These are phyloP conservation scores for Eucalyptus lansdowneana DNA, from an alignment of 345 rosid species.

Conservation along the genomic window DNA sequence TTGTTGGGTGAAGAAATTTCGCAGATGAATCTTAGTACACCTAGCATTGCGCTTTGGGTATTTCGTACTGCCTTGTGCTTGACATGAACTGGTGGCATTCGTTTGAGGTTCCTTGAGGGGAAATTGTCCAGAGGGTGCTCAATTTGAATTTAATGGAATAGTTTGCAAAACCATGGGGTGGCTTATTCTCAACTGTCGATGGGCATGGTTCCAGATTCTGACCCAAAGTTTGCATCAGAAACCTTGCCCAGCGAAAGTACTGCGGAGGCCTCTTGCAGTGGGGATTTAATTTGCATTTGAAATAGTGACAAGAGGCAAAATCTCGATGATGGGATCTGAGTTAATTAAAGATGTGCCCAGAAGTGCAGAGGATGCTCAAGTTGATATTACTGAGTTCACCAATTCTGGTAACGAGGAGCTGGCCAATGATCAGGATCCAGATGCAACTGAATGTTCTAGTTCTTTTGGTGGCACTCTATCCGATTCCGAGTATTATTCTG, in stretches of 20 bases:
- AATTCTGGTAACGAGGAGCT: background rate
- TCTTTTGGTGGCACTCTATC: constrained; percentile 71
- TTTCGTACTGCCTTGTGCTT: background rate
- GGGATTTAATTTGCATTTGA: constrained; percentile 6
- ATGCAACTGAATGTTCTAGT: constrained; percentile 83
- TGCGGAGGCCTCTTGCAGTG: constrained; percentile 6
- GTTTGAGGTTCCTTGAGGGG: background rate
- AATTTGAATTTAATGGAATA: background rate
- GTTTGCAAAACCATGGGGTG: constrained; percentile 3
- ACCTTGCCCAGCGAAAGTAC: constrained; percentile 6
- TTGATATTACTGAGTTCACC: constrained; percentile 40
- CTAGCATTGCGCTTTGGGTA: background rate
- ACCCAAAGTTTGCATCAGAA: background rate
- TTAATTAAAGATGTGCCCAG: constrained; percentile 1
- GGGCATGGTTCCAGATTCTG: constrained; percentile 23
- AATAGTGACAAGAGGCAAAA: constrained; percentile 5
- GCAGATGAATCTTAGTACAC: background rate
- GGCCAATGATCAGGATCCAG: constrained; percentile 41
- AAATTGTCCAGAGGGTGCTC: background rate
- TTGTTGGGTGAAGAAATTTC: background rate
- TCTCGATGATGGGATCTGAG: background rate
- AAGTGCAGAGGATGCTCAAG: constrained; percentile 32
- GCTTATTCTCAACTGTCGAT: constrained; percentile 13
- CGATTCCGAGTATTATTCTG: constrained; percentile 29
- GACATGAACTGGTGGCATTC: background rate